phyloP scores from a whole-genome alignment of 2,329 filamentous ascomycete genomes.

The Exophiala phaeomuriformis region DNA sequence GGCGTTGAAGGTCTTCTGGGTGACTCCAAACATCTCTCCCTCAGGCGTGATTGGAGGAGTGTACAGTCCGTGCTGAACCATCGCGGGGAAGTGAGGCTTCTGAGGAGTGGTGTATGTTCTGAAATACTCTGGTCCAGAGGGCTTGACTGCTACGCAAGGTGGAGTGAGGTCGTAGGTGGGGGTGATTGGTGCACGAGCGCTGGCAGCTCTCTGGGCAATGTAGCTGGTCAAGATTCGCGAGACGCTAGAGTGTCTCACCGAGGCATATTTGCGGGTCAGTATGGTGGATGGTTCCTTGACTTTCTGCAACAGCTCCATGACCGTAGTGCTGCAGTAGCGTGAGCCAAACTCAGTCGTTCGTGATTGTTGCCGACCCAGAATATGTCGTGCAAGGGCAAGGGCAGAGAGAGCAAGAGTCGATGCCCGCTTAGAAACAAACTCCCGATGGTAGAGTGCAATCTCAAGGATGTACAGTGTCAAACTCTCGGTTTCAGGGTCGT shows the following conservation, averaged over 20 bases:
- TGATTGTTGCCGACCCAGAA: conserved; percentile 71
- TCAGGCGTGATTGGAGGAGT: conserved; percentile 43
- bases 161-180: conserved; percentile 32
- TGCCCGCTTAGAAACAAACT: conserved; percentile 87
- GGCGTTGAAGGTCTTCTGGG: conserved; percentile 32
- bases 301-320: conserved; percentile 58
- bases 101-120: conserved; percentile 24
- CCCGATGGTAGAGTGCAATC: conserved; percentile 90
- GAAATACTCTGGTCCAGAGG: conserved; percentile 21
- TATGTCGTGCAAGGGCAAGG: conserved; percentile 75
- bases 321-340: conserved; percentile 45
- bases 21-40: conserved; percentile 34
- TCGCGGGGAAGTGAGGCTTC: conserved; percentile 22
- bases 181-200: conserved; percentile 33
- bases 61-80: conserved; percentile 36
- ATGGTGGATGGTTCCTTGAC: conserved; percentile 61
- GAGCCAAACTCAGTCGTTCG: conserved; percentile 67
- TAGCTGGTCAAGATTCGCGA: conserved; percentile 60
- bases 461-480: conserved; percentile 93
- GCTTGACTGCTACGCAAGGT: conserved; percentile 27
- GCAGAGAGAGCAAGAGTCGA: conserved; percentile 86
- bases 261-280: conserved; percentile 61
- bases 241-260: conserved; percentile 57
- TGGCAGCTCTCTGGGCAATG: conserved; percentile 55
- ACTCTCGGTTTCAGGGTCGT: conserved; percentile 83